Percentiles rank a stretch among this genome's conserved stretches.
Conservation (phyloP, 306 rosid species). For the Lablab purpureus region DNA sequence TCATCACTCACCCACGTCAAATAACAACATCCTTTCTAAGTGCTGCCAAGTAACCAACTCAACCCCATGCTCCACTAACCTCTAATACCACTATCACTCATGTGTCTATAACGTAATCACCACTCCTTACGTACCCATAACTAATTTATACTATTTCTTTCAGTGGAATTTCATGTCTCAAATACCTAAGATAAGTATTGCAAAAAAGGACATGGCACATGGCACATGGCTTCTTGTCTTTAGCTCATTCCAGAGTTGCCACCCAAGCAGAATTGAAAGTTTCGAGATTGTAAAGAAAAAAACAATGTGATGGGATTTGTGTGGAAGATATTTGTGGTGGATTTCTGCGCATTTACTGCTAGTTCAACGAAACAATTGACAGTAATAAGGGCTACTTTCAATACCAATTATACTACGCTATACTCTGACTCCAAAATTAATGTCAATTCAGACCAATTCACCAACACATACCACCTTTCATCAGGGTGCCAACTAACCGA, state of each 20-base stretch:
- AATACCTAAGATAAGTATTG: background rate
- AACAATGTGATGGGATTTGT: background rate
- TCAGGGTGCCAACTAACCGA: background rate
- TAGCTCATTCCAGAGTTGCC: background rate
- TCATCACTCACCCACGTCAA: constrained; percentile 34
- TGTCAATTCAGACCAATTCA: background rate
- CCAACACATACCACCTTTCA: background rate
- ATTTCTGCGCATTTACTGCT: background rate
- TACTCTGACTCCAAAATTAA: background rate
- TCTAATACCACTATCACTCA: background rate
- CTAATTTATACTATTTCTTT: background rate
- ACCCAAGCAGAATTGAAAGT: background rate
- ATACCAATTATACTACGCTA: background rate
- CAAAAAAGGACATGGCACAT: background rate
- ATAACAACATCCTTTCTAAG: background rate
- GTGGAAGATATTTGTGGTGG: background rate
- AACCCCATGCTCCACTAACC: constrained; percentile 6
- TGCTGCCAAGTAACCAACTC: background rate
- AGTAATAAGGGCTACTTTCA: background rate
- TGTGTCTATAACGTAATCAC: background rate
- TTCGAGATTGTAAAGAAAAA: background rate
- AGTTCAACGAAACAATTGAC: background rate
- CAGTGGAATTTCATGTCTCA: background rate
- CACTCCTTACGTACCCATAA: background rate
- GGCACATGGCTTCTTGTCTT: constrained; percentile 1